Conservation (phyloP, 306 rosid species). For the Sicyos baderoa region DNA sequence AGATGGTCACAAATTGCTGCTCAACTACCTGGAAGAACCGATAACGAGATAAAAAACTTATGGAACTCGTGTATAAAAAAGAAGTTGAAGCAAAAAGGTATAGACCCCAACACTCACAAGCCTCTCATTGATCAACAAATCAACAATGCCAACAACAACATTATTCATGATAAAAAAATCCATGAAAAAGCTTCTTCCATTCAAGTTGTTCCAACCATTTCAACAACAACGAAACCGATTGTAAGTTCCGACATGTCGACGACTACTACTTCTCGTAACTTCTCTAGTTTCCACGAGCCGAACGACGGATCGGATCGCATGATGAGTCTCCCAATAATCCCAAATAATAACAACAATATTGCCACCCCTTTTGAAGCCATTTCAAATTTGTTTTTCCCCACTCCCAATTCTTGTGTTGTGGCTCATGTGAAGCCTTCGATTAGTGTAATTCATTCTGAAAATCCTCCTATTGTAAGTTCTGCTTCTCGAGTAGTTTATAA, state of each 20-base stretch:
- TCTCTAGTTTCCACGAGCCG: slow-evolving; percentile 29
- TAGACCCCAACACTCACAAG: slow-evolving; percentile 90
- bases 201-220: background rate
- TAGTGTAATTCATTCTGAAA: slow-evolving; percentile 35
- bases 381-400: slow-evolving; percentile 41
- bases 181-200: slow-evolving; percentile 35
- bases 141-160: slow-evolving; percentile 12
- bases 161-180: slow-evolving; percentile 19
- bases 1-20: slow-evolving; percentile 99
- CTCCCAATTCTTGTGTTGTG: slow-evolving; percentile 29
- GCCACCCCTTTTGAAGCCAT: slow-evolving; percentile 17
- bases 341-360: slow-evolving; percentile 15
- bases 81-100: slow-evolving; percentile 81
- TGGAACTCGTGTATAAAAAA: slow-evolving; percentile 92
- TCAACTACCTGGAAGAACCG: slow-evolving; percentile 87
- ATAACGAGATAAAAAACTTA: slow-evolving; percentile 80
- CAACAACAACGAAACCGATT: background rate
- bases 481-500: background rate
- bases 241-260: slow-evolving; percentile 19
- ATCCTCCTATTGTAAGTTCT: slow-evolving; percentile 19
- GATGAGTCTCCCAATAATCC: slow-evolving; percentile 33
- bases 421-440: slow-evolving; percentile 48
- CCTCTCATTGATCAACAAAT: slow-evolving; percentile 25
- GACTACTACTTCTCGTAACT: slow-evolving; percentile 31
- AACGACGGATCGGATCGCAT: slow-evolving; percentile 34